Percentiles rank a stretch among this genome's conserved stretches.
These are phyloP conservation scores for Panaeolus cyanescens DNA, from an alignment of 768 basidiomycete genomes.

Conservation along the genomic window DNA sequence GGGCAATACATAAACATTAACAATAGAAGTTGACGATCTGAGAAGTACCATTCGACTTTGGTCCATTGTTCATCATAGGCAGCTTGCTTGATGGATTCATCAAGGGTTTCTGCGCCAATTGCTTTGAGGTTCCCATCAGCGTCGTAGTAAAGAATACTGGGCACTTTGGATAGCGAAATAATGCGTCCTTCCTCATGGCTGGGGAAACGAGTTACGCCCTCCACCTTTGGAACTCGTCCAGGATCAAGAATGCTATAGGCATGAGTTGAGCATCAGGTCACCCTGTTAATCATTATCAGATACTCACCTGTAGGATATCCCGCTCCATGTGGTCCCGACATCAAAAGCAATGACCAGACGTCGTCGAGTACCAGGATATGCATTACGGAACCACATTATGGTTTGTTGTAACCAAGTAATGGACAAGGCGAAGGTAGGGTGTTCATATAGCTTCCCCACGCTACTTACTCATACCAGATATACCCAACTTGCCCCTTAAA, in stretches of 20 bases:
- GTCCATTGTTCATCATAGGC: slow-evolving; percentile 47
- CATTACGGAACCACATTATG: neutral
- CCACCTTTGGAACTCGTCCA: slow-evolving; percentile 30
- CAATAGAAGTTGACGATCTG: slow-evolving; percentile 33
- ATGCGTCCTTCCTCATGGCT: slow-evolving; percentile 7
- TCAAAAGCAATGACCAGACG: slow-evolving; percentile 35
- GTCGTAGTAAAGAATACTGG: slow-evolving; percentile 44
- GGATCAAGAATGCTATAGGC: slow-evolving; percentile 34
- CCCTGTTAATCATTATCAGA: neutral
- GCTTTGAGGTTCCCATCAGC: slow-evolving; percentile 37
- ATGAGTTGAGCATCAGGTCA: slow-evolving; percentile 11
- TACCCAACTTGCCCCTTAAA: too few relatives aligned
- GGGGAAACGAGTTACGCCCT: slow-evolving; percentile 36
- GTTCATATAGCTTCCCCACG: too few relatives aligned
- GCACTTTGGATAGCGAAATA: slow-evolving; percentile 39
- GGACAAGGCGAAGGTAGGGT: too few relatives aligned
- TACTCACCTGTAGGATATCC: slow-evolving; percentile 23
- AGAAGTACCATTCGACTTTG: slow-evolving; percentile 48
- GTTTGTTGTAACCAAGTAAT: neutral
- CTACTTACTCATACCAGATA: too few relatives aligned
- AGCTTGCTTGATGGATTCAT: slow-evolving; percentile 36
- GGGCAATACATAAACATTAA: slow-evolving; percentile 36
- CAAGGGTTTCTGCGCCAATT: slow-evolving; percentile 47
- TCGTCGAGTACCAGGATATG: neutral
- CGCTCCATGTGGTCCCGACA: slow-evolving; percentile 39